Percentiles rank a stretch among this genome's conserved stretches.
Conservation (phyloP, 257 asterid genomes). For the Orobanche coerulescens region DNA sequence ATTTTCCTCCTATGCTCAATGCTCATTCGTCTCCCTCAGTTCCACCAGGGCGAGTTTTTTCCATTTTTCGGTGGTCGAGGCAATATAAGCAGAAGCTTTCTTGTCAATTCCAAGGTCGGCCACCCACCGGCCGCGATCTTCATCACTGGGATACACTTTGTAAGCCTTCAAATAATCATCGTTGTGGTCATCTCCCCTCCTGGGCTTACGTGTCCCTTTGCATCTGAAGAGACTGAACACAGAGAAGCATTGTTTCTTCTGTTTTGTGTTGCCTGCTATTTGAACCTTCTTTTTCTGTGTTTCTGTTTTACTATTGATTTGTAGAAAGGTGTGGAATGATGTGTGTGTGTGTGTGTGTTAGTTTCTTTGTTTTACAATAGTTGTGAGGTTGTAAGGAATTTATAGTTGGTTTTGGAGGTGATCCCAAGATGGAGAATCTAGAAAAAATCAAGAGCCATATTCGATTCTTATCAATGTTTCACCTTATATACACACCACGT, state of each 20-base stretch:
- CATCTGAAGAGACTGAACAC: slow-evolving; percentile 42
- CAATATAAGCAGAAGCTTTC: slow-evolving; percentile 53
- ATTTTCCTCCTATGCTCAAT: no score
- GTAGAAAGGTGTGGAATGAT: neutral
- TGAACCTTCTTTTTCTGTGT: neutral
- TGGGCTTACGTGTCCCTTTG: slow-evolving; percentile 22
- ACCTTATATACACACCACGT: no score
- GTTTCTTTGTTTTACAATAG: slow-evolving; percentile 18
- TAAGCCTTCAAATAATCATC: slow-evolving; percentile 57
- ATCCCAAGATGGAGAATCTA: slow-evolving; percentile 33
- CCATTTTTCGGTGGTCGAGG: slow-evolving; percentile 46
- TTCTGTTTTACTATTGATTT: no score
- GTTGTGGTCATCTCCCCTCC: slow-evolving; percentile 18
- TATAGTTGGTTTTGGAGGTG: slow-evolving; percentile 30
- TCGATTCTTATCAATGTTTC: no score
- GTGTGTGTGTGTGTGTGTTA: neutral
- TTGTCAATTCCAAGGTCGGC: slow-evolving; percentile 73
- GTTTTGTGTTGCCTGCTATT: slow-evolving; percentile 46
- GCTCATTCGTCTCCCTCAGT: no score
- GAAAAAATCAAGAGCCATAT: neutral
- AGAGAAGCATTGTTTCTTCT: slow-evolving; percentile 41
- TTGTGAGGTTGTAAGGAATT: slow-evolving; percentile 24
- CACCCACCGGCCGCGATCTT: slow-evolving; percentile 73
- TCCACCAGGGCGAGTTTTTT: slow-evolving; percentile 31
- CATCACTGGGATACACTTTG: slow-evolving; percentile 74